phyloP scores from a whole-genome alignment of 192 early-diverging fungal species.

The Coemansia sp. region DNA sequence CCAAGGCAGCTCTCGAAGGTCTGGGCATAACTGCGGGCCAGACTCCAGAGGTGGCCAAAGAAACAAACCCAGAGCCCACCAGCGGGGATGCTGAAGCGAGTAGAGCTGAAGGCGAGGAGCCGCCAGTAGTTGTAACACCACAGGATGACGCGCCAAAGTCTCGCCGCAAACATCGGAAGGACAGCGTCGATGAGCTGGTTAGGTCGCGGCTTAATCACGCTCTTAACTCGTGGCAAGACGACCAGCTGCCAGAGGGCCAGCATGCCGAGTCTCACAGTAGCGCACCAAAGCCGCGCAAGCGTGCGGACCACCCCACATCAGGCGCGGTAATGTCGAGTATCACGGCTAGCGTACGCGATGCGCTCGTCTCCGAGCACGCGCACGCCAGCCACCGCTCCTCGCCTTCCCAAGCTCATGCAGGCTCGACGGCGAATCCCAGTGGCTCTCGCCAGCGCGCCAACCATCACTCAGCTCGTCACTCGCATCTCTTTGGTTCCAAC shows the following conservation, averaged over 20 bases:
- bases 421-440: neutral
- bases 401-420: neutral
- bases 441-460: neutral
- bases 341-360: constrained; percentile 47
- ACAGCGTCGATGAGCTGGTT: constrained; percentile 53
- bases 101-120: neutral
- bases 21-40: neutral
- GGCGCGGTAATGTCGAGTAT: constrained; percentile 27
- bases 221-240: constrained; percentile 21
- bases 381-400: neutral
- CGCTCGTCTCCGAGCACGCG: constrained; percentile 37
- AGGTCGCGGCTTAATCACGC: constrained; percentile 39
- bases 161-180: constrained; percentile 39
- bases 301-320: constrained; percentile 4
- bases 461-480: neutral
- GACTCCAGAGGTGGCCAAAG: neutral
- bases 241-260: neutral
- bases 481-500: neutral
- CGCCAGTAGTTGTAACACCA: neutral
- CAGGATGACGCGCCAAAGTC: neutral
- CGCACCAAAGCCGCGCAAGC: constrained; percentile 13
- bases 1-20: neutral
- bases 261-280: neutral
- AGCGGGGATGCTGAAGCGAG: neutral
- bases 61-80: neutral